Evolutionary conservation across 495 filamentous ascomycete species (phyloP).

Genomic region (Annulohypoxylon bovei): DNA sequence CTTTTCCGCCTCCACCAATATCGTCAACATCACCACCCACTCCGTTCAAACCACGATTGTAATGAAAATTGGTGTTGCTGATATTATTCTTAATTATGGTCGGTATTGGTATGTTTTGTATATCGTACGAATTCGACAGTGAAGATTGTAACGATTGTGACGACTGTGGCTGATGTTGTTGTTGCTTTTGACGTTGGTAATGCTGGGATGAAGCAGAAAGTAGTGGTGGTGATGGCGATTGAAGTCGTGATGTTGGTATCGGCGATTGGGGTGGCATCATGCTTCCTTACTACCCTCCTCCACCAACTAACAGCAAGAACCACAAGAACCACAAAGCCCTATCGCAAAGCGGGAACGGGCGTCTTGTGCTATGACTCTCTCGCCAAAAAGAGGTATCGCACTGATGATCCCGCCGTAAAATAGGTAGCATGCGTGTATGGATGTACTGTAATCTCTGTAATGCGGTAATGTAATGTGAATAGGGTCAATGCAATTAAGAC

Average conservation of each 20-base stretch:
- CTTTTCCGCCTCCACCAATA: conserved; percentile 1
- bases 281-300: conserved; percentile 8
- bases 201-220: conserved; percentile 6
- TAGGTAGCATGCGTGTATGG: conserved; percentile 15
- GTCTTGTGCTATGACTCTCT: conserved; percentile 32
- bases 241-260: conserved; percentile 6
- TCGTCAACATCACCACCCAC: conserved; percentile 2
- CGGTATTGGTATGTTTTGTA: background rate
- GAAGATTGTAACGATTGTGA: background rate
- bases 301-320: conserved; percentile 3
- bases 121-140: background rate
- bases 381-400: conserved; percentile 30
- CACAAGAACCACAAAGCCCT: conserved; percentile 3
- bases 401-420: conserved; percentile 32
- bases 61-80: conserved; percentile 10
- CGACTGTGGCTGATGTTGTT: background rate
- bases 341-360: conserved; percentile 21
- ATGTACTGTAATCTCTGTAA: conserved; percentile 7
- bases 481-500: conserved; percentile 27
- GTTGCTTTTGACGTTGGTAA: conserved; percentile 16
- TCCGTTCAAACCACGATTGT: conserved; percentile 20
- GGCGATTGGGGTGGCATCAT: conserved; percentile 34
- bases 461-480: background rate
- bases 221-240: conserved; percentile 17
- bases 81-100: background rate